These are phyloP conservation scores for Phytophthora cactorum DNA, from an alignment of 352 stramenopile species.

Conservation along the genomic window DNA sequence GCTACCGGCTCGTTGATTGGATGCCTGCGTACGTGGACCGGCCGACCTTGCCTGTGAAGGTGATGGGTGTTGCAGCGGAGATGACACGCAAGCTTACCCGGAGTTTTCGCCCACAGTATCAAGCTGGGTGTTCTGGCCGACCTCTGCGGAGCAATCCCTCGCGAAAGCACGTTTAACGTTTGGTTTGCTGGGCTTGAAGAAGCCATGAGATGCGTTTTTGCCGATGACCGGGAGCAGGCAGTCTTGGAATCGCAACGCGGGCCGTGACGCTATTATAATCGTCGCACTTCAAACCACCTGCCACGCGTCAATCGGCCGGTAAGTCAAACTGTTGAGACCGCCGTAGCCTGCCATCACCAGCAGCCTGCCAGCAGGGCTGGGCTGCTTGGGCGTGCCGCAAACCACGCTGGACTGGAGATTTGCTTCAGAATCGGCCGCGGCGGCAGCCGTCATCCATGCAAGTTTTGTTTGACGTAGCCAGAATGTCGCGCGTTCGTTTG, in stretches of 20 bases:
- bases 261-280: not conserved
- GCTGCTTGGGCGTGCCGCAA: constrained; percentile 15
- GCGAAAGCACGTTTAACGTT: constrained; percentile 26
- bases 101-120: constrained; percentile 8
- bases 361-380: not conserved
- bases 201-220: constrained; percentile 34
- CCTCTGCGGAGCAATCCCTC: constrained; percentile 9
- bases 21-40: constrained; percentile 29
- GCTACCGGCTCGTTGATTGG: constrained; percentile 25
- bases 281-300: constrained; percentile 10
- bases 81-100: constrained; percentile 32
- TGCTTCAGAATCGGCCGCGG: constrained; percentile 26
- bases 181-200: constrained; percentile 16
- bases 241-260: constrained; percentile 36
- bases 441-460: not conserved
- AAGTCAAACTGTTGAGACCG: constrained; percentile 12
- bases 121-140: constrained; percentile 3
- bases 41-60: constrained; percentile 13
- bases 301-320: constrained; percentile 9
- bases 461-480: constrained; percentile 8
- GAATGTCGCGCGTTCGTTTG: constrained; percentile 31
- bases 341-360: not conserved
- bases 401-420: constrained; percentile 20
- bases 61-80: constrained; percentile 27
- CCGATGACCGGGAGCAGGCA: constrained; percentile 27